Base-by-base conservation (phyloP, 2,329 filamentous ascomycete genomes). In the Ilyonectria robusta region DNA sequence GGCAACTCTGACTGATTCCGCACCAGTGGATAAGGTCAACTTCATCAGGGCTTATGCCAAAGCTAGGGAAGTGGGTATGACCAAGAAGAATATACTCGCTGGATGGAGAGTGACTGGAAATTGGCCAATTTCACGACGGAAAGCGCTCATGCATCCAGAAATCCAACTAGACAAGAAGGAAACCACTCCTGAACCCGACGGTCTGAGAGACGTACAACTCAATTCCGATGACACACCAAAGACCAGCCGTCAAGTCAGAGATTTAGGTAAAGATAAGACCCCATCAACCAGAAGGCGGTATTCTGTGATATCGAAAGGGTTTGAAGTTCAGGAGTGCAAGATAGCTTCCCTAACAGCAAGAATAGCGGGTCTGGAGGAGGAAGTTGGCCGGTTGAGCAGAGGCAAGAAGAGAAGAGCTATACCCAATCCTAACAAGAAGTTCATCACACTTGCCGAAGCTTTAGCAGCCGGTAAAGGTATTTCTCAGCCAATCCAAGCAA, bases 141-240 rank as follows among this genome's bases (percentile, higher is more conserved):
- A 26, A 26, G 26, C 26, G 6, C 26, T 26, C 6, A 26, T 55
- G 2, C 21, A 51, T 51, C 47, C 21, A 29, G 47, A 51, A 11
- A 51, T 51, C 10, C 47, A 51, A 11, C 47, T 10, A 29, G 47
- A 51, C 5, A 51, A 51, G 21, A 51, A 51, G 47, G 17, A 44
- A 44, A 44, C 42, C 1, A 44, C 42, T 1, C 17, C 42, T 44
- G 6, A 6, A 19, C 9, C 42, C 2, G 6, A 54, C 6, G 10
- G 48, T 21, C 48, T 8, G 3, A 51, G 21, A n/a, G 48, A 51
- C 21, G 21, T n/a, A 2, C 21, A 51, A 51, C 48, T n/a, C 21
- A 21, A 51, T 9, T 51, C 48, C 26, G 48, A 51, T 51, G 29
- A 51, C 15, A 51, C 21, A 21, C 48, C 10, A 51, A 51, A 51